A percentile compares a stretch with the other conserved stretches of the same genome.
phyloP scores from a whole-genome alignment of 1,139 yeast species.

The Suhomyces coccinellae region DNA sequence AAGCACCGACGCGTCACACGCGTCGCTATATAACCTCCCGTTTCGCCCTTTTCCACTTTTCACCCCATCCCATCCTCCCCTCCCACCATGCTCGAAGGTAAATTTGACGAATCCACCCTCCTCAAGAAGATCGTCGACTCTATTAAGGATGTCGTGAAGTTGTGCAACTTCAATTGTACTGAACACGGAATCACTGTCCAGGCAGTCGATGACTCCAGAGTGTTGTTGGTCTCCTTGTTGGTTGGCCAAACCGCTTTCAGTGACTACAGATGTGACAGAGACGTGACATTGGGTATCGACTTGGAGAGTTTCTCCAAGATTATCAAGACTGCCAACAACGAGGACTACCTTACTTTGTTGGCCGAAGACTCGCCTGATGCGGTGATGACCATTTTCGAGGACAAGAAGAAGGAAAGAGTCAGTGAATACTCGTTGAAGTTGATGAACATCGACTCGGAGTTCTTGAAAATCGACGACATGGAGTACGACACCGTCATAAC shows the following conservation, averaged over 20 bases:
- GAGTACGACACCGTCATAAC: conserved; percentile 84
- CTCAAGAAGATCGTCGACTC: conserved; percentile 91
- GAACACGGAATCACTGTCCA: conserved; percentile 94
- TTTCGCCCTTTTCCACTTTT: not conserved
- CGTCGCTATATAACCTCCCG: not conserved
- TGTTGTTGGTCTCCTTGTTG: conserved; percentile 81
- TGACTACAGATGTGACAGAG: conserved; percentile 94
- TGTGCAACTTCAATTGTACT: conserved; percentile 95
- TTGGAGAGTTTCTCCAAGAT: conserved; percentile 83
- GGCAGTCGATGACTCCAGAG: conserved; percentile 98
- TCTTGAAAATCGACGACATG: conserved; percentile 90
- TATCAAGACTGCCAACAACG: conserved; percentile 86
- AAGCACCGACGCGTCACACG: conserved; percentile 8
- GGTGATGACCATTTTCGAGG: conserved; percentile 84
- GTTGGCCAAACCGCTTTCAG: conserved; percentile 90
- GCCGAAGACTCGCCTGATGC: conserved; percentile 92
- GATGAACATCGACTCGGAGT: conserved; percentile 96
- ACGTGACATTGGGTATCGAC: conserved; percentile 89
- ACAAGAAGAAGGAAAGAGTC: conserved; percentile 83
- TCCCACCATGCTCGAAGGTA: conserved; percentile 85
- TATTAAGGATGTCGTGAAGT: conserved; percentile 87
- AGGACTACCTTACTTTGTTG: conserved; percentile 81
- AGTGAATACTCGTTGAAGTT: conserved; percentile 89
- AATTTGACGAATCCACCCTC: conserved; percentile 88
- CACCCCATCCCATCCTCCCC: conserved; percentile 2